Conservation (phyloP, 768 basidiomycete species). For the Suillus decipiens region DNA sequence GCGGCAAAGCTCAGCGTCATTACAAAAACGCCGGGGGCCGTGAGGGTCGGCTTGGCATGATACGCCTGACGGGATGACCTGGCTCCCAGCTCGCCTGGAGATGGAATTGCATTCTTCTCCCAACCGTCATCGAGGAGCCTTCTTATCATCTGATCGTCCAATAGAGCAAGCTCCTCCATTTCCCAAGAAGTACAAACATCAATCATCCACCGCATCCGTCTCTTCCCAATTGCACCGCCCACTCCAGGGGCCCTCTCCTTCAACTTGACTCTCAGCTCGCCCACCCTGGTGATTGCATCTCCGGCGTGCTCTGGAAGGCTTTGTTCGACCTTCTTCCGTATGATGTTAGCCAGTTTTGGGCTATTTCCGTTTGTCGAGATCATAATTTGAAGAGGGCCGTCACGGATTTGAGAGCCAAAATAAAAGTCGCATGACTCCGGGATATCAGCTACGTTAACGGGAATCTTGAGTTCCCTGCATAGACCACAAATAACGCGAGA, state of each 20-base stretch:
- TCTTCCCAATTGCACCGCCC: slow-evolving; percentile 73
- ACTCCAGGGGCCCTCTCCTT: slow-evolving; percentile 82
- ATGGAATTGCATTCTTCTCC: slow-evolving; percentile 61
- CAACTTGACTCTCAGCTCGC: slow-evolving; percentile 67
- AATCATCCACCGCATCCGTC: slow-evolving; percentile 92
- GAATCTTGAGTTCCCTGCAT: slow-evolving; percentile 69
- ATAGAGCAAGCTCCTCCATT: slow-evolving; percentile 72
- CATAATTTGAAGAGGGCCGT: slow-evolving; percentile 93
- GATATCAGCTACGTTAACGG: slow-evolving; percentile 96
- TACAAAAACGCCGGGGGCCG: slow-evolving; percentile 17
- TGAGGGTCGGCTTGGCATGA: not conserved
- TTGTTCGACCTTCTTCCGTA: slow-evolving; percentile 67
- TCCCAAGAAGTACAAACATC: slow-evolving; percentile 84
- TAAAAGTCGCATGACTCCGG: slow-evolving; percentile 97
- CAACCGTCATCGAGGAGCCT: slow-evolving; percentile 82
- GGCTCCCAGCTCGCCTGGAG: slow-evolving; percentile 41
- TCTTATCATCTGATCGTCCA: slow-evolving; percentile 67
- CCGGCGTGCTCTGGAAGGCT: slow-evolving; percentile 74
- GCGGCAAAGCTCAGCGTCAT: slow-evolving; percentile 41
- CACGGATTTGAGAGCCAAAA: slow-evolving; percentile 91
- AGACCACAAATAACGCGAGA: slow-evolving; percentile 73
- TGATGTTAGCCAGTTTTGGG: slow-evolving; percentile 85
- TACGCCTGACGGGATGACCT: not conserved
- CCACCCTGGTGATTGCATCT: slow-evolving; percentile 77
- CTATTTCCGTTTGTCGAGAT: slow-evolving; percentile 94